These are phyloP conservation scores for Lanmaoa pseudosensibilis DNA, from an alignment of 768 basidiomycete species.

Conservation along the genomic window DNA sequence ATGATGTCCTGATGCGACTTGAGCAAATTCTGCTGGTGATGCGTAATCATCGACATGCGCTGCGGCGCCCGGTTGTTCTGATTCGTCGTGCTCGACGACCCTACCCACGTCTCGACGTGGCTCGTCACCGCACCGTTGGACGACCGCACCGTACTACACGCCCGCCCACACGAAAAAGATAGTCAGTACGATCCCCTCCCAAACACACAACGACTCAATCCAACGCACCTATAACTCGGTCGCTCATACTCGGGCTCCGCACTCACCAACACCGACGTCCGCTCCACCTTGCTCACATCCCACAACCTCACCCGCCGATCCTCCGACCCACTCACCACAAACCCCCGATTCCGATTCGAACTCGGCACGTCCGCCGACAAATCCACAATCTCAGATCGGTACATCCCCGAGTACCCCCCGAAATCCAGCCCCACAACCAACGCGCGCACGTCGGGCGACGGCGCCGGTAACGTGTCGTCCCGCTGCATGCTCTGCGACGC, in stretches of 20 bases:
- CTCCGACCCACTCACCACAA: slow-evolving; percentile 85
- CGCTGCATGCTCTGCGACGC: slow-evolving; percentile 36
- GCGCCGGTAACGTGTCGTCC: slow-evolving; percentile 41
- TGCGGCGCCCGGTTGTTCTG: slow-evolving; percentile 70
- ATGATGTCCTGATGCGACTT: slow-evolving; percentile 90
- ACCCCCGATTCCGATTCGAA: slow-evolving; percentile 57
- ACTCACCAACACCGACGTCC: slow-evolving; percentile 79
- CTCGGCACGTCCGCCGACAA: slow-evolving; percentile 39
- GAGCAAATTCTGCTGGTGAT: slow-evolving; percentile 81
- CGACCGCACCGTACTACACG: slow-evolving; percentile 31
- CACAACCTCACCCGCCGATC: slow-evolving; percentile 86
- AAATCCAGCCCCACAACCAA: slow-evolving; percentile 76
- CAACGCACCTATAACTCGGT: slow-evolving; percentile 71
- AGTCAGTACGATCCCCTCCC: slow-evolving; percentile 1
- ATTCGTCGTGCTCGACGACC: slow-evolving; percentile 40
- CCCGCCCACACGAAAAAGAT: neutral
- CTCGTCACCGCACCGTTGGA: slow-evolving; percentile 47
- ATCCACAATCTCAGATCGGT: slow-evolving; percentile 52
- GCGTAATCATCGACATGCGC: slow-evolving; percentile 73
- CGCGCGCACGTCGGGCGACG: slow-evolving; percentile 67
- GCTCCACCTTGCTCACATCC: slow-evolving; percentile 75
- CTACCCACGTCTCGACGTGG: slow-evolving; percentile 66
- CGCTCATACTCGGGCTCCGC: slow-evolving; percentile 72
- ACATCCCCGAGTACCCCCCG: slow-evolving; percentile 60
- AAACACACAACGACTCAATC: neutral